Base-by-base conservation (phyloP, 352 stramenopile species). In the Phytophthora capsici region DNA sequence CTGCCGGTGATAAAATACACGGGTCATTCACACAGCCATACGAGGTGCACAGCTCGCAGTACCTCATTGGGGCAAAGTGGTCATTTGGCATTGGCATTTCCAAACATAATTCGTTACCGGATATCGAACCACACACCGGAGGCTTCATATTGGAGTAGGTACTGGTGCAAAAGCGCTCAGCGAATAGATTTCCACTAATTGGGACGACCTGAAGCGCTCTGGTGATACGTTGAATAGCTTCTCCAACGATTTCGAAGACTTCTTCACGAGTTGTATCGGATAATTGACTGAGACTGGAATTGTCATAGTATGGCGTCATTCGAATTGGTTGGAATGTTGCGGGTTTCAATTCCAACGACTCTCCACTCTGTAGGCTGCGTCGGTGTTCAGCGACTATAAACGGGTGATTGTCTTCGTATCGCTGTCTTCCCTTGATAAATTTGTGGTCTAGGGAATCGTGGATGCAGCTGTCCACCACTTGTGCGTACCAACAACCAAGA, bases 251-350 rank as follows among this genome's bases (percentile, higher is more conserved):
- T 49, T 80, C 67, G n/a, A 75, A 62, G 9, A 94, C 59, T 13
- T 82, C 37, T 8, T 62, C 36, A 4, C 69, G 73, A 36, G 82
- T 75, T 8, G 38, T 71, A 2, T 59, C 23, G 0, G 77, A 43
- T 0, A 94, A 56, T 7, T 56, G 28, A 25, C 51, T 59, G 28
- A 94, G 63, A n/a, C 65, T 88, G 7, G 60, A 25, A 12, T 80
- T 75, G 54, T 94, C 82, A 50, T 87, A 90, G 58, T 89, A 84
- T 1, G 83, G 73, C 1, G 77, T 90, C 57, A 91, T 89, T 1
- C 83, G 80, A 32, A 91, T 88, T 1, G 81, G 56, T 9, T 78
- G 30, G 46, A 89, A 92, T 6, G 54, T 23, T 1, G 57, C 13
- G 22, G 41, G 47, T 43, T 58, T 68, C 1, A 77, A 34, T 80